These are phyloP conservation scores for Lentinula raphanica DNA, from an alignment of 768 basidiomycete species.

Conservation along the genomic window DNA sequence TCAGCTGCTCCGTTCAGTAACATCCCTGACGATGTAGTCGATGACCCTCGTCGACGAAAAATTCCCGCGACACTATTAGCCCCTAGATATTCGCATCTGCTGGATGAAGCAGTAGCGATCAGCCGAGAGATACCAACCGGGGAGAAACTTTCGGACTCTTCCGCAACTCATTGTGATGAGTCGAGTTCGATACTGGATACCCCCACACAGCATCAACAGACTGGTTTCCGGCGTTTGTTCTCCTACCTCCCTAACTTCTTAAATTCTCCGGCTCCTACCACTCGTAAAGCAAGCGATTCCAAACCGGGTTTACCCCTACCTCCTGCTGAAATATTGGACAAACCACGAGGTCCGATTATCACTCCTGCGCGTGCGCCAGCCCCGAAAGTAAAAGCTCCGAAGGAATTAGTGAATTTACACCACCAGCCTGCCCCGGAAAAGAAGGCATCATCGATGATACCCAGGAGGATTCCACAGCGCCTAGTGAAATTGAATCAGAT, in stretches of 20 bases:
- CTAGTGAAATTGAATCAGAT: constrained; percentile 52
- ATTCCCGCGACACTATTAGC: constrained; percentile 41
- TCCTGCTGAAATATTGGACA: constrained; percentile 45
- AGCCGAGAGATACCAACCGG: constrained; percentile 13
- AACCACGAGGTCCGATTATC: constrained; percentile 47
- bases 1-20: constrained; percentile 28
- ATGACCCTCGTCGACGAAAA: constrained; percentile 14
- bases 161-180: neutral
- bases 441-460: constrained; percentile 34
- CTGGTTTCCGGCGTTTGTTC: constrained; percentile 26
- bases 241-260: constrained; percentile 55
- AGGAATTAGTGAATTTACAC: constrained; percentile 60
- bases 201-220: neutral
- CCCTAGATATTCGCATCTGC: constrained; percentile 52
- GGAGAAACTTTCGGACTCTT: neutral
- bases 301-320: constrained; percentile 47
- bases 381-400: constrained; percentile 46
- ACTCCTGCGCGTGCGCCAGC: constrained; percentile 53
- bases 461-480: constrained; percentile 36
- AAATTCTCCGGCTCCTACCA: constrained; percentile 25
- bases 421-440: constrained; percentile 41
- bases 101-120: constrained; percentile 49
- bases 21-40: constrained; percentile 19
- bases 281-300: constrained; percentile 18
- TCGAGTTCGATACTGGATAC: neutral